These are phyloP conservation scores for Phytophthora ohioensis DNA, from an alignment of 352 stramenopile genomes.

Conservation along the genomic window DNA sequence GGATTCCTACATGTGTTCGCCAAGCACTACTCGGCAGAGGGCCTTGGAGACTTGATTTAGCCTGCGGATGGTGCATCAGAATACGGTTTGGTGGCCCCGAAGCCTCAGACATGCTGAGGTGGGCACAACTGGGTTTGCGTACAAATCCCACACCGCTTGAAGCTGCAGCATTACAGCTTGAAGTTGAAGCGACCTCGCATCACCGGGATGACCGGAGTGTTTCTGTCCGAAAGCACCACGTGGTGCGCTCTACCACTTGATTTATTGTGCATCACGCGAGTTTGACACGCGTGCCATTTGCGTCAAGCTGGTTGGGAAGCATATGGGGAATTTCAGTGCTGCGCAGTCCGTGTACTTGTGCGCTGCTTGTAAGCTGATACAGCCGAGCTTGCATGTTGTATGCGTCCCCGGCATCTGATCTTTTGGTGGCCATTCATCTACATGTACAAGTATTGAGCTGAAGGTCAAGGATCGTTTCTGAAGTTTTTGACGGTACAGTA, in stretches of 20 bases:
- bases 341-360: no score
- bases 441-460: no score
- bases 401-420: no score
- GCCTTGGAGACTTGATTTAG: no score
- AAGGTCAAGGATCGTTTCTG: no score
- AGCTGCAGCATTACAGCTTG: background rate
- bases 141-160: background rate
- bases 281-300: background rate
- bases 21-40: background rate
- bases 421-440: no score
- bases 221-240: background rate
- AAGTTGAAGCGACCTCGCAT: background rate
- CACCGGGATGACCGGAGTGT: background rate
- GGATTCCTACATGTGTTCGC: background rate
- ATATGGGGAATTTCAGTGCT: background rate
- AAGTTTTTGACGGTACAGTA: no score
- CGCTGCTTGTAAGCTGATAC: no score
- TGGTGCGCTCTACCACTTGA: background rate
- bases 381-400: no score
- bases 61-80: background rate
- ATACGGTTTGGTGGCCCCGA: background rate
- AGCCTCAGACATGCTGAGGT: background rate
- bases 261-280: background rate
- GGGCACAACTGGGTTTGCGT: background rate
- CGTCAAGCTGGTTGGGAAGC: background rate